Base-by-base conservation (phyloP, 495 filamentous ascomycete species). In the Cryomyces antarcticus region DNA sequence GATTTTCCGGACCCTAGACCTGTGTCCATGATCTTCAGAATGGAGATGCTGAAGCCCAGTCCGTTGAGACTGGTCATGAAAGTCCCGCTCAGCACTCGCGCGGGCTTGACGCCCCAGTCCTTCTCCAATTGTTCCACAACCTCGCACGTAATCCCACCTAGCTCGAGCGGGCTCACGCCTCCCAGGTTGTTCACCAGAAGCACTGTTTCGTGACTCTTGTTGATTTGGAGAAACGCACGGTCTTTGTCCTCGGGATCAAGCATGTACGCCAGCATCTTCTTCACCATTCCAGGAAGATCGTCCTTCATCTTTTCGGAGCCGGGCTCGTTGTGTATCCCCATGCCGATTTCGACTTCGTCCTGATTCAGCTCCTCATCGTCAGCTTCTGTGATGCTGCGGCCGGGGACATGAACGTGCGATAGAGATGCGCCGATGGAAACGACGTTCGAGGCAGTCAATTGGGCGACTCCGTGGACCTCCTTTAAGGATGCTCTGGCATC, bases 321-420 rank as follows among this genome's bases (percentile, higher is more conserved):
- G 0, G 82, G 73, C 61, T 97, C 89, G 55, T 97, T 97, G 59
- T 97, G 89, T 57, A 96, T 95, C 7, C 89, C 89, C 89, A 96
- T 97, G 6, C 89, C 89, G 50, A 97, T 69, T 64, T 97, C 89
- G 17, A 93, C 76, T 63, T 96, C 80, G 36, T 74, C 77, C 0
- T 65, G 55, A 30, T 62, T 65, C 45, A 93, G 61, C 4, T 61
- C 61, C 37, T 75, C 79, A 9, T 62, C 62, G 7, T 52, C 57
- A n/a, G 69, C 61, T 7, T 60, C 56, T 1, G 50, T 56, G 7
- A 59, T 49, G 2, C 58, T 69, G 52, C 84, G 69, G 9, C 89
- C 89, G 0, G 89, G 89, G 0, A 97, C 80, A 56, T 97, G 89
- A 29, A 96, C 89, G 57, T 93, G 87, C 39, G 78, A 76, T 39